Base-by-base conservation (phyloP, 164 flowering plant genomes). In the Tetrastigma voinierianum region DNA sequence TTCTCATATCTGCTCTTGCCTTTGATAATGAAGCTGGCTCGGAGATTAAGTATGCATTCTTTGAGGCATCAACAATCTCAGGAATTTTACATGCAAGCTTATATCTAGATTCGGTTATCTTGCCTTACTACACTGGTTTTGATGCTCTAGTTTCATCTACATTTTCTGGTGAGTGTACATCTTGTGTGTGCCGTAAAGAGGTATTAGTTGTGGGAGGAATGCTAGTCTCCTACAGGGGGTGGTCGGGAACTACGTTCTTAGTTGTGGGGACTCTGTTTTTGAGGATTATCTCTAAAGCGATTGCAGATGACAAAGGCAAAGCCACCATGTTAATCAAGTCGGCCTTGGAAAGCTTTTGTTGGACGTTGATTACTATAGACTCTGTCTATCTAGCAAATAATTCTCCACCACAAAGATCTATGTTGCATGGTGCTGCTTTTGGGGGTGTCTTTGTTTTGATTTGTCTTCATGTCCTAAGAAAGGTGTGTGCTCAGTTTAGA, bases 111-210 rank as follows among this genome's bases (percentile, higher is more conserved):
- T 76, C 82, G 5, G 45, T 80, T 21, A 63, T 85, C 47, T 61
- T 85, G 40, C 89, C 89, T 21, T 83, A 79, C 64, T 83, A 83
- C 51, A 83, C 87, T 9, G 85, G 87, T 47, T 62, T 76, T 53
- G 89, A 85, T 61, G 89, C 87, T 40, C 65, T 81, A 17, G 58
- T 77, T 1, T 69, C 72, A 2, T 83, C 87, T 3, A 73, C 62
- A 1, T 75, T 81, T 49, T 85, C 87, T 3, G 85, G 89, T 1
- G 85, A 81, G 62, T 85, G 89, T 59, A 12, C 21, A 3, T 77
- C 85, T 21, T 85, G 89, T 57, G 68, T 85, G 7, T 85, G 89
- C 56, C 70, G 89, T 12, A 76, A 68, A 61, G 77, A 78, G 64
- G 72, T 46, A 64, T 44, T 85, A 67, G 66, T 69, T 18, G 84